Percentiles rank a stretch among this genome's conserved stretches.
phyloP scores from a whole-genome alignment of 1,284 basidiomycete species.

The Cryptococcus amylolentus region DNA sequence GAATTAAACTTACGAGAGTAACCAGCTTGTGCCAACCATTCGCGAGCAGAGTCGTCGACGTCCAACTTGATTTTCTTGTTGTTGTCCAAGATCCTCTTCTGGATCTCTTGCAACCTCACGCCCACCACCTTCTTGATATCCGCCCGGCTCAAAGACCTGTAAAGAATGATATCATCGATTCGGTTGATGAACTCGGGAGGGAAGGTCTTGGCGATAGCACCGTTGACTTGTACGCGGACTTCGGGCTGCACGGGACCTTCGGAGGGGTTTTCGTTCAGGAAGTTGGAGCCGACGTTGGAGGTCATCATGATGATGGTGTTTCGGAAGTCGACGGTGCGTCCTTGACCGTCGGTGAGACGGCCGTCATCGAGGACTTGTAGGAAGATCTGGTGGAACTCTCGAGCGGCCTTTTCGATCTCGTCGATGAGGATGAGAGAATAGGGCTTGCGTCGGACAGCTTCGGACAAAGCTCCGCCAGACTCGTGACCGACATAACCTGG shows the following conservation, averaged over 20 bases:
- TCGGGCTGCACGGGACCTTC: slow-evolving; percentile 49
- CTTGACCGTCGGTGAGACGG: slow-evolving; percentile 52
- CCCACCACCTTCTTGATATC: slow-evolving; percentile 57
- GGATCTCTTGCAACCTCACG: slow-evolving; percentile 55
- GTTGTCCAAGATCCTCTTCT: slow-evolving; percentile 68
- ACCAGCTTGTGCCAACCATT: slow-evolving; percentile 77
- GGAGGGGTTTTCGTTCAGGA: slow-evolving; percentile 54
- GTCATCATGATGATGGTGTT: slow-evolving; percentile 56
- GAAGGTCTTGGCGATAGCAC: slow-evolving; percentile 54
- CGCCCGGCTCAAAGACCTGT: slow-evolving; percentile 52
- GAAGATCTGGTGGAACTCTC: slow-evolving; percentile 58
- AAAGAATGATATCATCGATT: slow-evolving; percentile 55
- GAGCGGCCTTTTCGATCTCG: slow-evolving; percentile 56
- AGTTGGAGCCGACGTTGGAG: slow-evolving; percentile 56
- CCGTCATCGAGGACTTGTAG: slow-evolving; percentile 60
- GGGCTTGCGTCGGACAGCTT: slow-evolving; percentile 52
- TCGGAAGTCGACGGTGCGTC: slow-evolving; percentile 47
- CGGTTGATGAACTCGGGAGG: slow-evolving; percentile 59
- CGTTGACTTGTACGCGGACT: slow-evolving; percentile 51
- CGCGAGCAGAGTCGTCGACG: slow-evolving; percentile 71
- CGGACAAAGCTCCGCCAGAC: slow-evolving; percentile 56
- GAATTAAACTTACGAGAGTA: slow-evolving; percentile 59
- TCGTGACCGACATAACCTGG: slow-evolving; percentile 60
- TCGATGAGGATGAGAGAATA: slow-evolving; percentile 52
- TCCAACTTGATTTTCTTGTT: slow-evolving; percentile 72